These are phyloP conservation scores for Tulasnella sp. DNA, from an alignment of 768 basidiomycete species.

Conservation along the genomic window DNA sequence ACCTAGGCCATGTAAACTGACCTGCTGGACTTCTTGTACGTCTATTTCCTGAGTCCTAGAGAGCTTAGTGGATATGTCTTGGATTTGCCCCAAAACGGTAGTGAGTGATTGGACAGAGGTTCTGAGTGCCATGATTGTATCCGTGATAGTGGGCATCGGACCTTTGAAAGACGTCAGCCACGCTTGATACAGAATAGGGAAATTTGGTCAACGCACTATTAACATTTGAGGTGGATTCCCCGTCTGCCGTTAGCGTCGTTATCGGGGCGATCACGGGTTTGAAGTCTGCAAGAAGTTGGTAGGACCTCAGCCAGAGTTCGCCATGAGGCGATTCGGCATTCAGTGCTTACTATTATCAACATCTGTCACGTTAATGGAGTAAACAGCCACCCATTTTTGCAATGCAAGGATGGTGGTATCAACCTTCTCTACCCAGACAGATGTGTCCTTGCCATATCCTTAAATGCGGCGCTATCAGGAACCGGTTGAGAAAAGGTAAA, in stretches of 20 bases:
- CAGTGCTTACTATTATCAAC: slow-evolving; percentile 6
- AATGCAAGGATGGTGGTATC: slow-evolving; percentile 18
- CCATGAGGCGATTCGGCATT: neutral
- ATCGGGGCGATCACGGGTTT: slow-evolving; percentile 58
- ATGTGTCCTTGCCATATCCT: slow-evolving; percentile 11
- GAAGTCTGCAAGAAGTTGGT: slow-evolving; percentile 30
- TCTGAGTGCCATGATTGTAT: slow-evolving; percentile 54
- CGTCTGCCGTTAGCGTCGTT: slow-evolving; percentile 41
- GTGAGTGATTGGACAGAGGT: slow-evolving; percentile 49
- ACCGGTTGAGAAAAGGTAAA: neutral
- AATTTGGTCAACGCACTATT: neutral
- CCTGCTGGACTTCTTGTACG: slow-evolving; percentile 60
- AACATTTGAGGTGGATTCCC: slow-evolving; percentile 36
- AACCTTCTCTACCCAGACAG: slow-evolving; percentile 17
- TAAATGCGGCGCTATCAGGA: slow-evolving; percentile 6
- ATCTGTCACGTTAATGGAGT: slow-evolving; percentile 19
- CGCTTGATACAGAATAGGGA: neutral
- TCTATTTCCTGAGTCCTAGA: slow-evolving; percentile 56
- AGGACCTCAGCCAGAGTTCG: neutral
- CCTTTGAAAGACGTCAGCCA: slow-evolving; percentile 30
- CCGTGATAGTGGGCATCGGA: slow-evolving; percentile 62
- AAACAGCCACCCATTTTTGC: slow-evolving; percentile 18
- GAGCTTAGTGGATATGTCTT: slow-evolving; percentile 55
- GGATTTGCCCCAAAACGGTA: slow-evolving; percentile 49
- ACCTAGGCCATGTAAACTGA: slow-evolving; percentile 24